Percentiles rank a stretch among this genome's conserved stretches.
These are phyloP conservation scores for Plasmopara halstedii DNA, from an alignment of 352 stramenopile genomes.

Conservation along the genomic window DNA sequence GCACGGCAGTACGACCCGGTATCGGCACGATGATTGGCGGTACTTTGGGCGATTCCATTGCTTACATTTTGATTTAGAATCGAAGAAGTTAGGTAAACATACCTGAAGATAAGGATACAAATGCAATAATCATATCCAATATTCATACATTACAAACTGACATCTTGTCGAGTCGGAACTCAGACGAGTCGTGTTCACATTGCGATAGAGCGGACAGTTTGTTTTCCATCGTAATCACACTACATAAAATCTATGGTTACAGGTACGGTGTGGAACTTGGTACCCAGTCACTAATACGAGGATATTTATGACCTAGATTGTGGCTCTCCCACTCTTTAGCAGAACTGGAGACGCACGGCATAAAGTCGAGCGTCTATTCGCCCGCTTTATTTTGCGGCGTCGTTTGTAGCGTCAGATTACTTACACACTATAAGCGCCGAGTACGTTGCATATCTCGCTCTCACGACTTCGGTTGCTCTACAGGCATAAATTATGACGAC, in stretches of 20 bases:
- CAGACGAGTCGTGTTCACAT: not conserved
- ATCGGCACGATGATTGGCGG: slow-evolving; percentile 73
- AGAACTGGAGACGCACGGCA: slow-evolving; percentile 7
- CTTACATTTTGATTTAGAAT: slow-evolving; percentile 57
- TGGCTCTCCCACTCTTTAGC: slow-evolving; percentile 10
- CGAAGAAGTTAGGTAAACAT: not conserved
- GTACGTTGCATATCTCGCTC: not conserved
- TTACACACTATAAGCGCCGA: not conserved
- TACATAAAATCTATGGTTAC: not conserved
- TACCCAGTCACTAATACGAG: slow-evolving; percentile 7
- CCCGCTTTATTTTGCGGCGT: not conserved
- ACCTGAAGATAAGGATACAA: no score
- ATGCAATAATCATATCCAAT: no score
- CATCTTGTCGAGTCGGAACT: not conserved
- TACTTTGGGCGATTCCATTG: slow-evolving; percentile 71
- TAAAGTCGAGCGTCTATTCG: slow-evolving; percentile 1
- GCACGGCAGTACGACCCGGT: slow-evolving; percentile 62
- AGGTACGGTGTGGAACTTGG: not conserved
- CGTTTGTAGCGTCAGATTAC: not conserved
- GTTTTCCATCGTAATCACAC: no score
- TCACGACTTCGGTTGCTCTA: not conserved
- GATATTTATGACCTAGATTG: slow-evolving; percentile 3
- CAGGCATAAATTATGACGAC: slow-evolving; percentile 22
- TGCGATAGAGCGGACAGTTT: not conserved
- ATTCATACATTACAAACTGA: no score